A percentile compares a stretch with the other conserved stretches of the same genome.
Conservation (phyloP, 1,139 yeast species). For the Blastobotrys illinoisensis region DNA sequence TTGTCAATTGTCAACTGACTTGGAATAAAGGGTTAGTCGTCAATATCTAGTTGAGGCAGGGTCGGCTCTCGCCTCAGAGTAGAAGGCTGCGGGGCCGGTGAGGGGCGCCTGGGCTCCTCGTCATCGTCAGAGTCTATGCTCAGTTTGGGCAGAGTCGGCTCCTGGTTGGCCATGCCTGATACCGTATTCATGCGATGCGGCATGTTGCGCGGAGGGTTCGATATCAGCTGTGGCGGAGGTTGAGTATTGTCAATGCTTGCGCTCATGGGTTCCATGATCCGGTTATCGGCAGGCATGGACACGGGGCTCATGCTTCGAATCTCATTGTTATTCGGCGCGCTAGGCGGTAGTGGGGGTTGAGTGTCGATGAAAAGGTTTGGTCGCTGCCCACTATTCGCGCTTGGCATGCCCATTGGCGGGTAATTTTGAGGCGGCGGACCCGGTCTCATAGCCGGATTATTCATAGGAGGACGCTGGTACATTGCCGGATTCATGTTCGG, state of each 20-base stretch:
- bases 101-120: neutral
- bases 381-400: neutral
- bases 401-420: neutral
- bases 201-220: neutral
- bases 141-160: neutral
- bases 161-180: neutral
- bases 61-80: conserved; percentile 11
- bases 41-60: conserved; percentile 12
- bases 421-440: neutral
- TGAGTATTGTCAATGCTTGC: neutral
- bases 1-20: no score
- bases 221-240: neutral
- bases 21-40: conserved; percentile 3
- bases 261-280: neutral
- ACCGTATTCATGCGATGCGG: neutral
- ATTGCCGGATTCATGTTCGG: neutral
- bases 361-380: neutral
- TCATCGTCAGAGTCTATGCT: neutral
- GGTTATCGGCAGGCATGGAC: neutral
- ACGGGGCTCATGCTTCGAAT: neutral
- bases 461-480: neutral
- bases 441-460: neutral
- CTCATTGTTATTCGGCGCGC: neutral
- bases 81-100: neutral
- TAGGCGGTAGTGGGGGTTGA: neutral